phyloP scores from a whole-genome alignment of 495 filamentous ascomycete species.

The Talaromyces nanjingensis region DNA sequence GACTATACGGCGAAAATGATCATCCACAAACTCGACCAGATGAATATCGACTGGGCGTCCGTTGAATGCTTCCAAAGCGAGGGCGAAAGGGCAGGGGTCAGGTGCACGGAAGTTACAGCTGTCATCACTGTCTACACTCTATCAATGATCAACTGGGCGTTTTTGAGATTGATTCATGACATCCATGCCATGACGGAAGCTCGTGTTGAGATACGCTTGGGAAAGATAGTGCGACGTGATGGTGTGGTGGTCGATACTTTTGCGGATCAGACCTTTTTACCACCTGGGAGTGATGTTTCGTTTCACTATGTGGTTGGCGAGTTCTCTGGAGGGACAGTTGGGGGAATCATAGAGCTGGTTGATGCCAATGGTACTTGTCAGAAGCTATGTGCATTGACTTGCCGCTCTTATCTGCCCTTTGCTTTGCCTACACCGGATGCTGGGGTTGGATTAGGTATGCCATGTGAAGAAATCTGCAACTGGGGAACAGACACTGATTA shows the following conservation, averaged over 20 bases:
- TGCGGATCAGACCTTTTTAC: neutral
- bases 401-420: neutral
- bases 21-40: neutral
- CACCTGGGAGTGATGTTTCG: neutral
- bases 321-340: neutral
- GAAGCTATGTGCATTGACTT: neutral
- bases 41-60: neutral
- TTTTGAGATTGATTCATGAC: neutral
- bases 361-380: neutral
- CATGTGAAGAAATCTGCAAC: neutral
- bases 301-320: neutral
- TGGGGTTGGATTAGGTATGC: neutral
- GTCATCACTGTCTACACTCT: neutral
- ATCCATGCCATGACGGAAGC: neutral
- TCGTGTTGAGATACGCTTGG: neutral
- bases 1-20: neutral
- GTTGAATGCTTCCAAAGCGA: constrained; percentile 5
- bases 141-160: neutral
- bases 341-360: neutral
- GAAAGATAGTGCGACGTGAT: neutral
- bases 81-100: neutral
- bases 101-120: neutral
- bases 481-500: neutral
- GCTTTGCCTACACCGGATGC: neutral
- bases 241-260: neutral